phyloP scores from a whole-genome alignment of 306 rosid species.

The Citrullus colocynthis region DNA sequence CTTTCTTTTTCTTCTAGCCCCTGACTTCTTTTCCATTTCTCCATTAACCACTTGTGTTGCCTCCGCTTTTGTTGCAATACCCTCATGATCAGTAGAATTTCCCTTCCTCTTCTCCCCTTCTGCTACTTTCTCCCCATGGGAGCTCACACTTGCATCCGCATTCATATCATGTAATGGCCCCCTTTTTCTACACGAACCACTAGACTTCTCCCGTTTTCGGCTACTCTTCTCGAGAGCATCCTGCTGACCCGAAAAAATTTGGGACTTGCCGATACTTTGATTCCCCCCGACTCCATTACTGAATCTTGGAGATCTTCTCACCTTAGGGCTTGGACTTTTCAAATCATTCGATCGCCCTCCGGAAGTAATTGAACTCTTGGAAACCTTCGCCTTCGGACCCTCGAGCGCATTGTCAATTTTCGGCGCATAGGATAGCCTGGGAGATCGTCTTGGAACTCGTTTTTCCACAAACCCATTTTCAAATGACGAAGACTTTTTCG shows the following conservation, averaged over 20 bases:
- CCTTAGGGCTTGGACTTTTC: conserved; percentile 2
- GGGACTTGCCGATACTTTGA: conserved; percentile 17
- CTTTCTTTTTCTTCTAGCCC: conserved; percentile 35
- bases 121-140: neutral
- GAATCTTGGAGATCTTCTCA: conserved; percentile 4
- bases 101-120: neutral
- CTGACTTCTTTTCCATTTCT: conserved; percentile 4
- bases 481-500: conserved; percentile 20
- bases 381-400: neutral
- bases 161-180: conserved; percentile 1
- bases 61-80: neutral
- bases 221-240: neutral
- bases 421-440: conserved; percentile 19
- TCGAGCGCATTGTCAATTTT: neutral
- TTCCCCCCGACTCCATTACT: conserved; percentile 1
- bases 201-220: neutral
- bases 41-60: neutral
- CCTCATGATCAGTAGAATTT: neutral
- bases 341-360: neutral
- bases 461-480: conserved; percentile 10
- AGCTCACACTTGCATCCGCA: conserved; percentile 3
- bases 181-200: neutral
- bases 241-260: conserved; percentile 6
- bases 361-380: conserved; percentile 8
- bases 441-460: conserved; percentile 28